Conservation (phyloP, 2,329 filamentous ascomycete genomes). For the Xylariales sp. region DNA sequence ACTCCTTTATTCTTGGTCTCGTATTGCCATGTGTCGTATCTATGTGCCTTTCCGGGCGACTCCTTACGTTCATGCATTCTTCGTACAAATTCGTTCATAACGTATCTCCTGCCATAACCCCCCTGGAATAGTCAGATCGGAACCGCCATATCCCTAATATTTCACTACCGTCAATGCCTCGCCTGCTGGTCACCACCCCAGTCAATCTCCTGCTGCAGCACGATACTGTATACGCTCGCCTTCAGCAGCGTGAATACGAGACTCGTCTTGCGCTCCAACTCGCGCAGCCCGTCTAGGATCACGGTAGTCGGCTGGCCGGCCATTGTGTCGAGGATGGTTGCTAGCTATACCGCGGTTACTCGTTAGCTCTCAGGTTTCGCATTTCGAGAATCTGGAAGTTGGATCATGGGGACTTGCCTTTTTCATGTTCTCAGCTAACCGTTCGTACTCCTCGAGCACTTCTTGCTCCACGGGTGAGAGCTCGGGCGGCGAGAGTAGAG, state of each 20-base stretch:
- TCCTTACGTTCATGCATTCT: not conserved
- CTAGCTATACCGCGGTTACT: no score
- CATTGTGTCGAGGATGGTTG: conserved; percentile 56
- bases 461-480: conserved; percentile 85
- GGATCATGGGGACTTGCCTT: conserved; percentile 51
- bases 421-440: conserved; percentile 85
- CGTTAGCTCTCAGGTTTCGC: no score
- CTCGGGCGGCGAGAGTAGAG: conserved; percentile 40
- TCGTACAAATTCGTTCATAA: not conserved
- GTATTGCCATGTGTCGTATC: not conserved
- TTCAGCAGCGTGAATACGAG: conserved; percentile 94
- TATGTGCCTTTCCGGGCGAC: no score
- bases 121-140: no score
- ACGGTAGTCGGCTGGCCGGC: conserved; percentile 70
- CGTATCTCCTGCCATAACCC: no score
- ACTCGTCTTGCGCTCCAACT: conserved; percentile 90
- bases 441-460: conserved; percentile 88
- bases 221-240: conserved; percentile 97
- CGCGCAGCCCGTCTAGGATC: conserved; percentile 79
- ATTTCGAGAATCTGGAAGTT: not conserved
- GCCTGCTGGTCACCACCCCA: no score
- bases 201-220: conserved; percentile 92
- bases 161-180: no score
- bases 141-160: no score
- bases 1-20: no score